These are phyloP conservation scores for Tylopilus plumbeoviolaceoides DNA, from an alignment of 768 basidiomycete species.

Conservation along the genomic window DNA sequence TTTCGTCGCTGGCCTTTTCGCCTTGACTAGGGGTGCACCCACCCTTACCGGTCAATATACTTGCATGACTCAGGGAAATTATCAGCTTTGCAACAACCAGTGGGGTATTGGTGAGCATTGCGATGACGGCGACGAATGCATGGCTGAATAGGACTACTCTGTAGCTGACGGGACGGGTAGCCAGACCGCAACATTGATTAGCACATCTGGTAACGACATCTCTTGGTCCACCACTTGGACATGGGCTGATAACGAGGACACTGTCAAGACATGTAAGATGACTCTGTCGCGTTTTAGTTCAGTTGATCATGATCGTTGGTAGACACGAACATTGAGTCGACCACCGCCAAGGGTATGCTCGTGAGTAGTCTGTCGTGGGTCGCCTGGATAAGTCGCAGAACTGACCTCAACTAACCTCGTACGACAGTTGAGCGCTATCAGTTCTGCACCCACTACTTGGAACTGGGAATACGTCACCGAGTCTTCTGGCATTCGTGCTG, in stretches of 20 bases:
- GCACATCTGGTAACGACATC: too few relatives aligned
- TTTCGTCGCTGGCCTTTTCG: neutral
- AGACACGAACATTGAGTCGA: too few relatives aligned
- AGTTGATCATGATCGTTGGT: too few relatives aligned
- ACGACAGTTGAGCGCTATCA: neutral
- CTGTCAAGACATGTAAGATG: too few relatives aligned
- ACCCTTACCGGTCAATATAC: neutral
- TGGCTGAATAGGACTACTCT: neutral
- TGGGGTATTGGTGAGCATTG: neutral
- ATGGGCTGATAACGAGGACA: too few relatives aligned
- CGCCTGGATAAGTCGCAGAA: neutral
- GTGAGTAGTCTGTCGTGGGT: too few relatives aligned
- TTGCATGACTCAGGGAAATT: neutral
- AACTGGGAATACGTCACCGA: neutral
- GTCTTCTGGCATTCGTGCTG: neutral
- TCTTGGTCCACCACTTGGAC: too few relatives aligned
- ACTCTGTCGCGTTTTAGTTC: too few relatives aligned
- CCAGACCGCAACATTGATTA: too few relatives aligned
- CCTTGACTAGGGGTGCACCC: neutral
- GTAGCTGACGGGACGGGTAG: neutral
- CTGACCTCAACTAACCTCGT: neutral
- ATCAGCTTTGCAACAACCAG: neutral
- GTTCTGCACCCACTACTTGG: neutral
- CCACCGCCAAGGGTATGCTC: too few relatives aligned
- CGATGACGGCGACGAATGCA: neutral